Conservation (phyloP, 306 rosid species). For the Gleditsia sinensis region DNA sequence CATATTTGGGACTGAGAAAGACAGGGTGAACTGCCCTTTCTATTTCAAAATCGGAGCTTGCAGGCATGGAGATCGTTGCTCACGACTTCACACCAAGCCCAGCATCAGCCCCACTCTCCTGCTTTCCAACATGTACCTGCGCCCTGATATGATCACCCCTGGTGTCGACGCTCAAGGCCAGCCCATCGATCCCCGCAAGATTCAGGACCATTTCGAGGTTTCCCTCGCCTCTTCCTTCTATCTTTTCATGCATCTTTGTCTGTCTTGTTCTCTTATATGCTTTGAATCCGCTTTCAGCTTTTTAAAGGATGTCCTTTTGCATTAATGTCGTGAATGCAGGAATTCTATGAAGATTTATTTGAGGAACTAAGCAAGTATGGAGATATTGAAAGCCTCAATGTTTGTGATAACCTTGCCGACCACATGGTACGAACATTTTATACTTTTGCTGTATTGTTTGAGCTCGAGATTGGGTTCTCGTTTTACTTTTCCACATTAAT, state of each 20-base stretch:
- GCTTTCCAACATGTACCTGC: slow-evolving; percentile 38
- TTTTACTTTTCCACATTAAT: not conserved
- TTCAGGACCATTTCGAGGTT: slow-evolving; percentile 35
- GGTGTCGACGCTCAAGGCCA: slow-evolving; percentile 35
- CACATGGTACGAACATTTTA: slow-evolving; percentile 15
- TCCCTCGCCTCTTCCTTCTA: not conserved
- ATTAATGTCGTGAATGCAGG: not conserved
- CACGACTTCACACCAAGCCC: slow-evolving; percentile 33
- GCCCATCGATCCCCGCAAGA: slow-evolving; percentile 34
- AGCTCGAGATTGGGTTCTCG: not conserved
- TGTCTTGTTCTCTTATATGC: not conserved
- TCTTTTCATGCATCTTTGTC: not conserved
- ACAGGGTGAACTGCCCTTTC: slow-evolving; percentile 39
- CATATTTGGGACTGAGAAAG: slow-evolving; percentile 40
- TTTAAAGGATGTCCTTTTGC: not conserved
- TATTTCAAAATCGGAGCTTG: slow-evolving; percentile 41
- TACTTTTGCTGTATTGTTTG: not conserved
- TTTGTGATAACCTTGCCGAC: slow-evolving; percentile 40
- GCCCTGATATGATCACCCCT: slow-evolving; percentile 38
- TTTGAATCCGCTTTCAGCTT: not conserved
- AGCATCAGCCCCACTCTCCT: slow-evolving; percentile 34
- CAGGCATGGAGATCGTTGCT: slow-evolving; percentile 36
- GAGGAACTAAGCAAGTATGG: slow-evolving; percentile 36
- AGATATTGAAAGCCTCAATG: slow-evolving; percentile 32
- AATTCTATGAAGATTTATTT: slow-evolving; percentile 34